These are phyloP conservation scores for Aureobasidium leucospermi DNA, from an alignment of 2,329 filamentous ascomycete species.

Conservation along the genomic window DNA sequence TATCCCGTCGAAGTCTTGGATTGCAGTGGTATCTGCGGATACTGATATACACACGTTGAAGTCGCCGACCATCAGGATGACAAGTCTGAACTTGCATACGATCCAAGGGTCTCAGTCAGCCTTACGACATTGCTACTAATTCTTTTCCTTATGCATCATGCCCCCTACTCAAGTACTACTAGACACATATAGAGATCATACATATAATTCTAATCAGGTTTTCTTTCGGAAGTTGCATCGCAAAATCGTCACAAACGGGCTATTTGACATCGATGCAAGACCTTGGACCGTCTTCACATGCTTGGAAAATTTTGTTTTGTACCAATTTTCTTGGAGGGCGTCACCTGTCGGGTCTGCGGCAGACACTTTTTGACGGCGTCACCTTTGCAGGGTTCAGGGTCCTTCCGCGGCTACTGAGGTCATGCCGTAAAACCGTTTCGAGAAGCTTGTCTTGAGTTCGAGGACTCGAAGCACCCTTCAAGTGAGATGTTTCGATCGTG, in stretches of 20 bases:
- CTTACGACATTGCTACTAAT: neutral
- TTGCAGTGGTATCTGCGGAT: slow-evolving; percentile 19
- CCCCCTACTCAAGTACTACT: neutral
- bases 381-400: neutral
- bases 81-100: neutral
- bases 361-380: neutral
- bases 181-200: slow-evolving; percentile 7
- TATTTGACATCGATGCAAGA: neutral
- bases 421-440: neutral
- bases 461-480: neutral
- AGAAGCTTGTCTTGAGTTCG: neutral
- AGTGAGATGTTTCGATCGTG: neutral
- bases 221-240: neutral
- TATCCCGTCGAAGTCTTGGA: slow-evolving; percentile 21
- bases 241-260: neutral
- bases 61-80: neutral
- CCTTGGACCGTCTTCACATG: neutral
- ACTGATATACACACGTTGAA: neutral
- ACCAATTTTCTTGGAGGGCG: neutral
- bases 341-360: neutral
- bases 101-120: neutral
- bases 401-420: neutral
- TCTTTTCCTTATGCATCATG: neutral
- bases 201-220: slow-evolving; percentile 4
- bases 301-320: neutral